phyloP scores from a whole-genome alignment of 1,284 basidiomycete species.

The Malassezia obtusa region DNA sequence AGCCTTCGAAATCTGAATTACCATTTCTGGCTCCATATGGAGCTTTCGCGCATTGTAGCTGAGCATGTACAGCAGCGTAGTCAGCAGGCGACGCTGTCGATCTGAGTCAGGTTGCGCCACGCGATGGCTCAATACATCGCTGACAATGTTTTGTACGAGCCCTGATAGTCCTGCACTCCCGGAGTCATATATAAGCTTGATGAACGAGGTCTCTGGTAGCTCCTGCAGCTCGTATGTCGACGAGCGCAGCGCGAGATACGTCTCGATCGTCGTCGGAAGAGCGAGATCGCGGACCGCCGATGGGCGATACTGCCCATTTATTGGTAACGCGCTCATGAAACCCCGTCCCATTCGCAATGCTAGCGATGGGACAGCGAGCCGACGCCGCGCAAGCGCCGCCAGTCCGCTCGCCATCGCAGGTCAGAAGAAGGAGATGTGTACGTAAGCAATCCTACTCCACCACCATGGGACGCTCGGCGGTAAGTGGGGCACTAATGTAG shows the following conservation, averaged over 20 bases:
- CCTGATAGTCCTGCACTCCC: slow-evolving; percentile 9
- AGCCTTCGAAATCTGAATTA: background rate
- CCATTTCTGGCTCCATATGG: slow-evolving; percentile 2
- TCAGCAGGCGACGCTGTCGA: slow-evolving; percentile 9
- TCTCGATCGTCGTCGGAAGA: slow-evolving; percentile 17
- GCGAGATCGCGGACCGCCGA: background rate
- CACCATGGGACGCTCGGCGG: slow-evolving; percentile 17
- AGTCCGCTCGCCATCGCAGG: background rate
- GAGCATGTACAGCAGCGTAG: slow-evolving; percentile 4
- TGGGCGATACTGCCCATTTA: background rate
- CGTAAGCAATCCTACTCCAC: background rate
- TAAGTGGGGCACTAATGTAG: slow-evolving; percentile 7
- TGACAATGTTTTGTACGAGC: background rate
- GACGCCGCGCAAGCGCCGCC: background rate
- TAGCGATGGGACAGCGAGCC: background rate
- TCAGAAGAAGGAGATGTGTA: background rate
- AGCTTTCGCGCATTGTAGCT: background rate
- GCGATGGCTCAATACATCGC: slow-evolving; percentile 5
- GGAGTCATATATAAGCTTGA: slow-evolving; percentile 2
- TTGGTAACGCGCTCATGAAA: no score
- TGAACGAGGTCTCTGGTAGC: slow-evolving; percentile 8
- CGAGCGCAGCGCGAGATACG: slow-evolving; percentile 14
- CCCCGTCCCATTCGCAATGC: no score
- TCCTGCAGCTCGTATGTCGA: slow-evolving; percentile 10
- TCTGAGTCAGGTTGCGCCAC: background rate